Evolutionary conservation across 1,284 basidiomycete genomes (phyloP).

Genomic region (Gomphus bonarii): DNA sequence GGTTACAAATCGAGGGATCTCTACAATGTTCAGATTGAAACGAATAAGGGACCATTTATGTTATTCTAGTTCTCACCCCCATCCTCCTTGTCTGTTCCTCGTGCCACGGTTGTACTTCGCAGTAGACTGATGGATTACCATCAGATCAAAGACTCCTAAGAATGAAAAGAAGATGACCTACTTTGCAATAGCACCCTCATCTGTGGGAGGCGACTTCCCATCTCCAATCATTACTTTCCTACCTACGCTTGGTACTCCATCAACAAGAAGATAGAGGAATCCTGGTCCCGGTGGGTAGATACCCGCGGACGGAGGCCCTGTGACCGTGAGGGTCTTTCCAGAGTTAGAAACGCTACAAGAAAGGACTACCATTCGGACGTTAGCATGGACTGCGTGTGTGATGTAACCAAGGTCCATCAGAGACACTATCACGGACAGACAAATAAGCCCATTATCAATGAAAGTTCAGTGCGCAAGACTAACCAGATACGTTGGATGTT

Average conservation of each 20-base stretch:
- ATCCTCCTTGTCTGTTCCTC: neutral
- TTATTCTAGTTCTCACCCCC: neutral
- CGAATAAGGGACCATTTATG: neutral
- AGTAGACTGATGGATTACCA: neutral
- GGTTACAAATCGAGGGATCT: neutral
- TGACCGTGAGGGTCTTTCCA: slow-evolving; percentile 29
- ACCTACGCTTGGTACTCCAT: slow-evolving; percentile 37
- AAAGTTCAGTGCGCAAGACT: neutral
- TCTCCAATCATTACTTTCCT: slow-evolving; percentile 36
- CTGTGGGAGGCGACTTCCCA: slow-evolving; percentile 20
- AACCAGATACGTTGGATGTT: slow-evolving; percentile 27
- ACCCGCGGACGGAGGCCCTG: slow-evolving; percentile 32
- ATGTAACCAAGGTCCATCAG: slow-evolving; percentile 40
- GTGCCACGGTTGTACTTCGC: neutral
- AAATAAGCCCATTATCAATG: neutral
- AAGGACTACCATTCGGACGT: slow-evolving; percentile 37
- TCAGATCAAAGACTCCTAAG: neutral
- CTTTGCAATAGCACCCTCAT: slow-evolving; percentile 22
- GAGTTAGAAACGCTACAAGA: slow-evolving; percentile 25
- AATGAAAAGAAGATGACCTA: slow-evolving; percentile 24
- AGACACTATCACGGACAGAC: slow-evolving; percentile 9
- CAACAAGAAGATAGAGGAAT: slow-evolving; percentile 33
- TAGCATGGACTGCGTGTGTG: slow-evolving; percentile 36
- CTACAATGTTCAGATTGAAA: neutral
- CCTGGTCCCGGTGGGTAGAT: slow-evolving; percentile 45